Conservation (phyloP, 2,329 filamentous ascomycete genomes). For the Aureobasidium sp. region DNA sequence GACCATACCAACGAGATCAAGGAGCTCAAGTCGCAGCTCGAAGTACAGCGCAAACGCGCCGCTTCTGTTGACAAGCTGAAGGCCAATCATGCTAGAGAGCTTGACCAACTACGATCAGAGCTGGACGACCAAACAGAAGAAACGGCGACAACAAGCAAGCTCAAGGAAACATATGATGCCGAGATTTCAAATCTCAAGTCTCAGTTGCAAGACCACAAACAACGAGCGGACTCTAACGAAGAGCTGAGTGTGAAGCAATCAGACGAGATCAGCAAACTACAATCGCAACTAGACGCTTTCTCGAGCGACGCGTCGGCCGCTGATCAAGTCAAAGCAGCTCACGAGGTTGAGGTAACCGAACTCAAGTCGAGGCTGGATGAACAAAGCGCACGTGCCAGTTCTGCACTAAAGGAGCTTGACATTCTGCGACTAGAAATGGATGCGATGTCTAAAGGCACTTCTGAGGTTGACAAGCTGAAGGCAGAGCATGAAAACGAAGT, state of each 20-base stretch:
- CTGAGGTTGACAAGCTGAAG: not conserved
- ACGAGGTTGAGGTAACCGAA: not conserved
- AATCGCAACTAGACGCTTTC: not conserved
- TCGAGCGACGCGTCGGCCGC: not conserved
- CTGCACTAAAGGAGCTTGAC: not conserved
- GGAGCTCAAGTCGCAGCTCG: conserved; percentile 19
- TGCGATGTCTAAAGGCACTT: not conserved
- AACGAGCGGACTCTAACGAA: not conserved
- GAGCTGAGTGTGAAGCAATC: not conserved
- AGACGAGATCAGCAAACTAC: not conserved
- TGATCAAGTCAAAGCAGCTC: not conserved
- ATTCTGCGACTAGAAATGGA: not conserved
- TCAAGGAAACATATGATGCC: not conserved
- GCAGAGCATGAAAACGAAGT: not conserved
- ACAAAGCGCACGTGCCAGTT: not conserved
- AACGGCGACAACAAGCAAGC: not conserved
- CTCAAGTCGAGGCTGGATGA: not conserved
- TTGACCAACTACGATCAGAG: conserved; percentile 2
- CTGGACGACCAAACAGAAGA: not conserved
- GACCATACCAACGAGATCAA: conserved; percentile 18
- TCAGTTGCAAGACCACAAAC: not conserved
- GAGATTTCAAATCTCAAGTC: not conserved
- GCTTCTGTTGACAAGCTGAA: conserved; percentile 7
- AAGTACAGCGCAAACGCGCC: conserved; percentile 14
- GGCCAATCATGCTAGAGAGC: conserved; percentile 1